phyloP scores from a whole-genome alignment of 495 filamentous ascomycete genomes.

The Annulohypoxylon bovei region DNA sequence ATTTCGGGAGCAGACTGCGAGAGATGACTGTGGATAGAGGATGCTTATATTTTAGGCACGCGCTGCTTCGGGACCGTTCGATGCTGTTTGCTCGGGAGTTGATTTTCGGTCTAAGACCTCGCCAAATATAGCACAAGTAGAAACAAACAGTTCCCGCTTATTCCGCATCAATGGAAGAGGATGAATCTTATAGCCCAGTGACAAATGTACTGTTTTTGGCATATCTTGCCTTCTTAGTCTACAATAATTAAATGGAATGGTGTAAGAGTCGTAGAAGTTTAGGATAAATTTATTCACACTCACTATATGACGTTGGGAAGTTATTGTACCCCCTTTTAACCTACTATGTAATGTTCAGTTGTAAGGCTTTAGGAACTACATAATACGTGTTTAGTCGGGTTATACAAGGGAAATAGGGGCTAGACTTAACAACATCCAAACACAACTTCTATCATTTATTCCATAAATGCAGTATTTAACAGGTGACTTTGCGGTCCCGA shows the following conservation, averaged over 20 bases:
- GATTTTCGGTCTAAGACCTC: background rate
- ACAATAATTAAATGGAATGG: too few species aligned
- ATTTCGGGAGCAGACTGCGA: conserved; percentile 2
- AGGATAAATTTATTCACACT: too few species aligned
- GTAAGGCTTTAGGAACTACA: too few species aligned
- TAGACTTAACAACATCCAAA: background rate
- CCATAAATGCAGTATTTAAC: background rate
- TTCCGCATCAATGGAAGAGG: background rate
- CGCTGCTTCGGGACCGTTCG: background rate
- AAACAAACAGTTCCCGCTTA: conserved; percentile 12
- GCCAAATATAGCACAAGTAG: background rate
- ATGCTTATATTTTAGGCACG: background rate
- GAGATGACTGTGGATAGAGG: background rate
- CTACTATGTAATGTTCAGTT: too few species aligned
- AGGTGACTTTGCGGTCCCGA: background rate
- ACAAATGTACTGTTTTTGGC: background rate
- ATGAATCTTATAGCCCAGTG: background rate
- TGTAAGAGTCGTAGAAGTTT: too few species aligned
- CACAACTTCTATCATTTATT: background rate
- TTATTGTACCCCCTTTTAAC: too few species aligned
- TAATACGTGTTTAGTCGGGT: too few species aligned
- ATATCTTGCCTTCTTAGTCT: background rate
- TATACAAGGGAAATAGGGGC: too few species aligned
- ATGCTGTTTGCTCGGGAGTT: conserved; percentile 31
- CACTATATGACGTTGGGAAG: too few species aligned